Evolutionary conservation across 352 stramenopile species (phyloP), one percentile per base, ranked within the genome.

Genomic region (Pythium coloratum): DNA sequence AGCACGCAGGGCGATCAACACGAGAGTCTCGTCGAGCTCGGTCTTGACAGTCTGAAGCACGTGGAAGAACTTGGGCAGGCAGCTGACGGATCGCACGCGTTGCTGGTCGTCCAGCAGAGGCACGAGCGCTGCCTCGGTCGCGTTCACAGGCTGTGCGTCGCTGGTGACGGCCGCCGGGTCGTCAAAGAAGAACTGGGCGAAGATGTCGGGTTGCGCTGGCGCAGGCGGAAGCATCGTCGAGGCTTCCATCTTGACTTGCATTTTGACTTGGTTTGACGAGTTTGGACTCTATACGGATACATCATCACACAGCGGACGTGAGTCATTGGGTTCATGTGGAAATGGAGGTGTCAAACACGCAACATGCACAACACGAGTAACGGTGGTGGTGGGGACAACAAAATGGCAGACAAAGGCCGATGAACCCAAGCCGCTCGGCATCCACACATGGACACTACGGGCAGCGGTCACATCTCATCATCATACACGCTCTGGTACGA

Each of bases 1-100:
- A 47, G 74, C 80, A 51, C 86, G 86, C 30, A 94, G 75, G 10
- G 92, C 77, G 44, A 91, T 78, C 32, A 94, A 78, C 16, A 86
- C 81, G 4, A 92, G 65, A 3, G 86, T 85, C 67, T 90, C 76
- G 50, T 92, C 84, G 10, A 84, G 76, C 55, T 94, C 86, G 0
- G 83, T 86, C 70, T 88, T 90, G 40, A 82, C 88, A 33, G 67
- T 59, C 7, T 77, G 69, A 10, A 94, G 64, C 33, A 89, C 59
- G 49, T 88, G 77, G 20, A 94, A 70, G 55, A 94, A 92, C 36
- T 76, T 78, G 36, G 73, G 40, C 20, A 92, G 63, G 65, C 84
- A 79, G 20, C 68, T 70, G 33, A 83, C 57, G 18, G 81, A 88
- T 18, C 72, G 71, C 38, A 94, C 60, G 16, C 75, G 73, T 18